Evolutionary conservation across 2,329 filamentous ascomycete species (phyloP).

Genomic region (Trichophyton mentagrophytes): DNA sequence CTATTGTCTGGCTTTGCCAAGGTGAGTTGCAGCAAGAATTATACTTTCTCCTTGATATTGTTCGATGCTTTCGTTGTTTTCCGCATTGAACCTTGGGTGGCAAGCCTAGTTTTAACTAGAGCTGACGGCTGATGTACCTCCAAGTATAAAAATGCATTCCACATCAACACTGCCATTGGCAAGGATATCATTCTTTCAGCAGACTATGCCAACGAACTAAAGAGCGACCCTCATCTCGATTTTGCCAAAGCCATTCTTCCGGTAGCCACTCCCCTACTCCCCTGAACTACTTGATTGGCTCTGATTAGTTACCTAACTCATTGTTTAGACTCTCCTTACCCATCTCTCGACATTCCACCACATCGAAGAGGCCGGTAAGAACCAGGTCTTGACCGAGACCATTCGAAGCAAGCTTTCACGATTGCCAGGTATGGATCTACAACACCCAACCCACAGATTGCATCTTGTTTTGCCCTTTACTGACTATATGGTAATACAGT

Average conservation of each 20-base stretch:
- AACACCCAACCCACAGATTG: not conserved
- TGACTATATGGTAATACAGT: slow-evolving; percentile 1
- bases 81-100: not conserved
- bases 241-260: slow-evolving; percentile 11
- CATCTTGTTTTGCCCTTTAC: not conserved
- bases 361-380: slow-evolving; percentile 7
- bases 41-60: no score
- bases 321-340: slow-evolving; percentile 11
- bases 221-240: slow-evolving; percentile 14
- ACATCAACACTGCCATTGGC: slow-evolving; percentile 15
- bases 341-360: slow-evolving; percentile 7
- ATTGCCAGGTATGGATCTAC: slow-evolving; percentile 12
- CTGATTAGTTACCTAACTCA: not conserved
- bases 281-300: not conserved
- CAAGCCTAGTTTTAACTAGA: no score
- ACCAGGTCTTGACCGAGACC: slow-evolving; percentile 14
- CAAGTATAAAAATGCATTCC: slow-evolving; percentile 9
- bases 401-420: slow-evolving; percentile 18
- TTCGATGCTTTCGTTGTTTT: not conserved
- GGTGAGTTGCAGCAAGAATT: not conserved
- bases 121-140: not conserved
- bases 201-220: slow-evolving; percentile 17
- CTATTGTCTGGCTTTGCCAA: not conserved
- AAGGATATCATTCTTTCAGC: slow-evolving; percentile 14
- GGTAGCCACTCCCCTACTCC: not conserved